Conservation (phyloP, 768 basidiomycete species). For the Suillus subalutaceus region DNA sequence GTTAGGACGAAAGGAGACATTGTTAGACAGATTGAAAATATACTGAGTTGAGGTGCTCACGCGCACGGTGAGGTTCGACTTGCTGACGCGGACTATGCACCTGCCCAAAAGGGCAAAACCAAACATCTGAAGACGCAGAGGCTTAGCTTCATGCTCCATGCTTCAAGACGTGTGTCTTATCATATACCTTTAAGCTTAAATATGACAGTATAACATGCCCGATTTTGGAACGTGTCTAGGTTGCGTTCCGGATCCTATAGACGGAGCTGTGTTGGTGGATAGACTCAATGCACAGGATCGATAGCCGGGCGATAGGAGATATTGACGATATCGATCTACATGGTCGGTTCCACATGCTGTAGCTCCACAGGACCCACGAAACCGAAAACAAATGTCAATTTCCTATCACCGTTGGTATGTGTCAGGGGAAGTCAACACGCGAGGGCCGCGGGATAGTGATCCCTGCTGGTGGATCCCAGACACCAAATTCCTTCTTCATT, state of each 20-base stretch:
- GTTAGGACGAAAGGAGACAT: too few relatives aligned
- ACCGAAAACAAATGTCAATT: neutral
- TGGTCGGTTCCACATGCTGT: neutral
- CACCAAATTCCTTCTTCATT: constrained; percentile 82
- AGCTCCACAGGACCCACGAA: neutral
- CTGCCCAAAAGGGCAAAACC: too few relatives aligned
- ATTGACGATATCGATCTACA: neutral
- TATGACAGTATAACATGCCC: too few relatives aligned
- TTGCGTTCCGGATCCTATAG: neutral
- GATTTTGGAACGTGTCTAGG: too few relatives aligned
- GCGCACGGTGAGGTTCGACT: too few relatives aligned
- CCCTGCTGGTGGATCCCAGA: constrained; percentile 73
- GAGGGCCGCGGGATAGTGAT: constrained; percentile 18
- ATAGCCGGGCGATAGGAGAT: neutral
- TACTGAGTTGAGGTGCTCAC: too few relatives aligned
- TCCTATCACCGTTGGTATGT: neutral
- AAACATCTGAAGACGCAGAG: too few relatives aligned
- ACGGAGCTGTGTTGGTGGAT: neutral
- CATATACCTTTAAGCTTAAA: too few relatives aligned
- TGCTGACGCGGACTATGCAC: too few relatives aligned
- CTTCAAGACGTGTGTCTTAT: too few relatives aligned
- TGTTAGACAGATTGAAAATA: too few relatives aligned
- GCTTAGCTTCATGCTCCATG: too few relatives aligned
- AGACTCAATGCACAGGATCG: neutral
- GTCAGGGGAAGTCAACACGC: neutral